These are phyloP conservation scores for Entomortierella beljakovae DNA, from an alignment of 192 early-diverging fungal species.

Conservation along the genomic window DNA sequence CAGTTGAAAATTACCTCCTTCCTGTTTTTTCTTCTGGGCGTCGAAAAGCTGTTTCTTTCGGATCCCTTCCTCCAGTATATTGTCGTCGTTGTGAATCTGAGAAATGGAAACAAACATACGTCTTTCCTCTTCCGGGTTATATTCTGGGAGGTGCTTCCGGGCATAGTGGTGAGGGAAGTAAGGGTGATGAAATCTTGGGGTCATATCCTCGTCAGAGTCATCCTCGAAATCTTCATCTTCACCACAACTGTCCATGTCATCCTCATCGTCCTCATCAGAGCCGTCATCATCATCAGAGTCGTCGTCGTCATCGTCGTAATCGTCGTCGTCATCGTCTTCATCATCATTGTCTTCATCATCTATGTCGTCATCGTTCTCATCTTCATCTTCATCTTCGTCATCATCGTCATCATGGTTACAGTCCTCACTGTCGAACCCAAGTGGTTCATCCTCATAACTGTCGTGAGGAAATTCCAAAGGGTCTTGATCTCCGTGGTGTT, in stretches of 20 bases:
- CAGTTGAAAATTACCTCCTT: constrained; percentile 23
- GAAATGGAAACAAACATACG: constrained; percentile 18
- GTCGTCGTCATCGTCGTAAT: constrained; percentile 20
- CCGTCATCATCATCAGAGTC: constrained; percentile 19
- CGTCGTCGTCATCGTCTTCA: constrained; percentile 14
- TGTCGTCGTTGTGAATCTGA: constrained; percentile 7
- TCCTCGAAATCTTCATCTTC: no score
- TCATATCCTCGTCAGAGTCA: no score
- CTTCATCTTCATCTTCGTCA: constrained; percentile 23
- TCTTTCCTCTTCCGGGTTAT: constrained; percentile 19
- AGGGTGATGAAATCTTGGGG: no score
- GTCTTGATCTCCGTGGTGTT: constrained; percentile 8
- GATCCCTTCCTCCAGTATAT: constrained; percentile 5
- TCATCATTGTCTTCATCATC: constrained; percentile 24
- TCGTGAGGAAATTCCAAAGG: constrained; percentile 20
- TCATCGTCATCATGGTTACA: constrained; percentile 23
- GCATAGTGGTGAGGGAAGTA: constrained; percentile 25
- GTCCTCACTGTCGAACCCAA: constrained; percentile 29
- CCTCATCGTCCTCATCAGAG: constrained; percentile 10
- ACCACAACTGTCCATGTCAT: no score
- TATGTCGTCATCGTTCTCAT: constrained; percentile 20
- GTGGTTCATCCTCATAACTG: constrained; percentile 28
- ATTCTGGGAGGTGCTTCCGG: neutral
- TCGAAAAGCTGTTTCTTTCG: constrained; percentile 7
- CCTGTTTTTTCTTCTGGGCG: constrained; percentile 26